Evolutionary conservation across 1,284 basidiomycete genomes (phyloP), one percentile per base, ranked within the genome.

Genomic region (Leccinum griseonigrum): DNA sequence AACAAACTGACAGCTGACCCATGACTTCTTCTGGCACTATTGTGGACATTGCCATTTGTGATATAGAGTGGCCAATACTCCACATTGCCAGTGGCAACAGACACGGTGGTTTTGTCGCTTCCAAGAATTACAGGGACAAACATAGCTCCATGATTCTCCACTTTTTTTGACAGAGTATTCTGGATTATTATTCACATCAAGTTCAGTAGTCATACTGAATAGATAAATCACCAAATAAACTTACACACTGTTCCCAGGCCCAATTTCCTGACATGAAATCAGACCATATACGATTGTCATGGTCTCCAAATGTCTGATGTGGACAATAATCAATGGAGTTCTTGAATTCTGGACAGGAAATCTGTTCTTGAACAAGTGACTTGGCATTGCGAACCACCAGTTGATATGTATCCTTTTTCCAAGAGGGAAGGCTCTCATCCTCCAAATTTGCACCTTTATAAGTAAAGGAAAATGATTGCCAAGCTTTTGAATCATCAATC

Each of bases 91-190:
- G 62, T 64, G 2, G 22, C 22, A 0, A 64, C 54, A 22, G 56
- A 56, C 1, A 64, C 36, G 0, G 54, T 64, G 1, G 38, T 64
- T n/a, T 64, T 64, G 36, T 64, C 36, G 9, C 62, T 60, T 10
- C 54, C 62, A 1, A 63, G 36, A 2, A 64, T 31, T 1, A 63
- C 13, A 0, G 26, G 62, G 2, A 64, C 29, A 5, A 63, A 60
- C n/a, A 43, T 43, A 7, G 40, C 40, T 7, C 40, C 40, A 43
- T 43, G n/a, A 43, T 43, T 43, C 7, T 43, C n/a, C 8, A 7
- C 5, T 7, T 43, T n/a, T 2, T 38, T 38, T 3, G 36, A 4
- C 3, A 38, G 36, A 3, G 9, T 13, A 38, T 38, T 38, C 36
- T 38, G 9, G 3, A 38, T 11, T 5, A 14, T 5, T 9, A 11